phyloP scores from a whole-genome alignment of 2,329 filamentous ascomycete genomes.

The Fusarium pseudoanthophilum region DNA sequence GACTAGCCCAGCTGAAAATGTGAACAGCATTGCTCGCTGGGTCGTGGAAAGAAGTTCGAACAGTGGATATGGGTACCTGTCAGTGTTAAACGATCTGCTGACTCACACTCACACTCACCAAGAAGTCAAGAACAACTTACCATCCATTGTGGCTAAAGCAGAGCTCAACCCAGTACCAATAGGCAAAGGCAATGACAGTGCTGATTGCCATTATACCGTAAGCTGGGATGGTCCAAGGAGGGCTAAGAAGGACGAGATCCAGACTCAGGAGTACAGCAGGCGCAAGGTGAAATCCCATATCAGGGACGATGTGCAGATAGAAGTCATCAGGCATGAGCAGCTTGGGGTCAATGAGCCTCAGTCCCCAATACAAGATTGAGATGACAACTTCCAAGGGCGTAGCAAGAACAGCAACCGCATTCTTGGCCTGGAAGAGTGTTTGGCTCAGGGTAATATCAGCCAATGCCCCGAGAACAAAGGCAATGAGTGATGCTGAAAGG shows the following conservation, averaged over 20 bases:
- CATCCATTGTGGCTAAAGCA: constrained; percentile 75
- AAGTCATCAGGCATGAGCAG: constrained; percentile 66
- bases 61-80: constrained; percentile 86
- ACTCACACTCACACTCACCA: no score
- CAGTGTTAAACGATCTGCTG: constrained; percentile 21
- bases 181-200: constrained; percentile 69
- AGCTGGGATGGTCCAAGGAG: constrained; percentile 75
- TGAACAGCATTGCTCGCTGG: constrained; percentile 76
- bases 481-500: constrained; percentile 67
- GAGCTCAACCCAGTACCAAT: constrained; percentile 82
- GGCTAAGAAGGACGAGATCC: constrained; percentile 75
- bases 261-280: constrained; percentile 72
- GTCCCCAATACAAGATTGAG: constrained; percentile 77
- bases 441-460: constrained; percentile 71
- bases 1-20: constrained; percentile 76
- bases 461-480: constrained; percentile 69
- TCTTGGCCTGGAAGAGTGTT: constrained; percentile 73
- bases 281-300: constrained; percentile 73
- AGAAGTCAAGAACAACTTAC: constrained; percentile 52
- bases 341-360: constrained; percentile 65
- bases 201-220: constrained; percentile 69
- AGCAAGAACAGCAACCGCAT: constrained; percentile 71
- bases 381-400: constrained; percentile 78
- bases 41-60: constrained; percentile 74
- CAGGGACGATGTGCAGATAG: constrained; percentile 64